Conservation (phyloP, 345 rosid genomes). For the Eucalyptus marginata region DNA sequence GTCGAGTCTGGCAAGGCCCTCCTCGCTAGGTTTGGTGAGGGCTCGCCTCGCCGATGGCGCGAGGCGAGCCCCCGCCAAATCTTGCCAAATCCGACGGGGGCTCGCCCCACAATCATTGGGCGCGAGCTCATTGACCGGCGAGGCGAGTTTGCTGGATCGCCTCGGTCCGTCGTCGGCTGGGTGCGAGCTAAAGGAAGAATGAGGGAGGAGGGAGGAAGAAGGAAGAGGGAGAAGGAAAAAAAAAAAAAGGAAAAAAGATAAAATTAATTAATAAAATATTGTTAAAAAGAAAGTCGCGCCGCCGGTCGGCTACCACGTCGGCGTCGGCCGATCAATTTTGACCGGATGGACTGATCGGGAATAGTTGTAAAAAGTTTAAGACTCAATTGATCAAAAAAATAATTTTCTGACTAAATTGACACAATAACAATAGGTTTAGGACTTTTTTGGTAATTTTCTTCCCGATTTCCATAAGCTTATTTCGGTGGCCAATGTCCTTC, state of each 20-base stretch:
- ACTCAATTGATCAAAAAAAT: no score
- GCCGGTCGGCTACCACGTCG: rapidly evolving
- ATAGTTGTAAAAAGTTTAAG: no score
- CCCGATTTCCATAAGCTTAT: no score
- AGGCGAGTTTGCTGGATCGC: rapidly evolving
- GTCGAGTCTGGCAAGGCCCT: rapidly evolving
- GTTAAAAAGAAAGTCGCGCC: rapidly evolving
- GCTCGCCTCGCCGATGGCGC: rapidly evolving
- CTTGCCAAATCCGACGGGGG: rapidly evolving
- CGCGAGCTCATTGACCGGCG: rapidly evolving
- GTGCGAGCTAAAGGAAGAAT: no score
- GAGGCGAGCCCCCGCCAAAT: rapidly evolving
- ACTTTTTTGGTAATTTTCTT: no score
- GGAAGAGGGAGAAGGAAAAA: no score
- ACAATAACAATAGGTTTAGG: rapidly evolving
- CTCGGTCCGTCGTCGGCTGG: rapidly evolving
- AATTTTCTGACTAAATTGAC: rapidly evolving
- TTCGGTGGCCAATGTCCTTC: no score
- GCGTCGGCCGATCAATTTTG: rapidly evolving
- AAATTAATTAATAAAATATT: no score
- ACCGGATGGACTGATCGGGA: rapidly evolving
- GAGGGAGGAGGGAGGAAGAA: no score
- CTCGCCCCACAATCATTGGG: rapidly evolving
- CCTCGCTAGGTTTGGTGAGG: no score
- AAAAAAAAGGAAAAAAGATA: no score